These are phyloP conservation scores for Phytophthora pluvialis DNA, from an alignment of 352 stramenopile genomes.

Conservation along the genomic window DNA sequence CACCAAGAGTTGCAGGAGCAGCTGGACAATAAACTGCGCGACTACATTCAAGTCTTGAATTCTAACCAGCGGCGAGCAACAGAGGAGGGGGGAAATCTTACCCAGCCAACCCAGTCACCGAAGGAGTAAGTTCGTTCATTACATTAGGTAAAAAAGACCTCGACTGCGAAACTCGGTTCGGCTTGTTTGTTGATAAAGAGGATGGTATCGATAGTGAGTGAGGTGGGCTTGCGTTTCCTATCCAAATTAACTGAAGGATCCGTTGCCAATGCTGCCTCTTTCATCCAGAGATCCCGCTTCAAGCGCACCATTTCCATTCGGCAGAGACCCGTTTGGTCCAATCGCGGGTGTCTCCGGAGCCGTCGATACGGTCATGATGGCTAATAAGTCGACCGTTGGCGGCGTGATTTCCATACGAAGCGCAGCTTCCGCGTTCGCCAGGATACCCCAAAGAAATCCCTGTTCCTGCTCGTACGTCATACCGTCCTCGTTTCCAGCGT, in stretches of 20 bases:
- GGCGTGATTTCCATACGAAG: conserved; percentile 60
- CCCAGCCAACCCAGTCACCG: conserved; percentile 12
- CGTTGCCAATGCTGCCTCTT: conserved; percentile 40
- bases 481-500: conserved; percentile 47
- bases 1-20: conserved; percentile 44
- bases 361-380: conserved; percentile 63
- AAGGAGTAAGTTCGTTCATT: conserved; percentile 38
- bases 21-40: conserved; percentile 44
- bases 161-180: conserved; percentile 16
- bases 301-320: conserved; percentile 39
- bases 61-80: conserved; percentile 12
- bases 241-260: conserved; percentile 41
- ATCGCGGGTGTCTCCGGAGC: conserved; percentile 25
- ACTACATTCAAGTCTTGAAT: conserved; percentile 43
- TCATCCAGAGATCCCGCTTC: conserved; percentile 39
- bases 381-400: conserved; percentile 65
- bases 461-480: conserved; percentile 67
- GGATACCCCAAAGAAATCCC: conserved; percentile 51
- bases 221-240: not conserved
- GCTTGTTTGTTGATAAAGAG: conserved; percentile 24
- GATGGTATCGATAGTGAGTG: conserved; percentile 27
- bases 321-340: conserved; percentile 41
- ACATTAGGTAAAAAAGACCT: conserved; percentile 40
- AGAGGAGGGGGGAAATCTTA: not conserved
- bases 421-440: conserved; percentile 53